Conservation (phyloP, 73 alveolate species). For the Paramecium sonneborni region DNA sequence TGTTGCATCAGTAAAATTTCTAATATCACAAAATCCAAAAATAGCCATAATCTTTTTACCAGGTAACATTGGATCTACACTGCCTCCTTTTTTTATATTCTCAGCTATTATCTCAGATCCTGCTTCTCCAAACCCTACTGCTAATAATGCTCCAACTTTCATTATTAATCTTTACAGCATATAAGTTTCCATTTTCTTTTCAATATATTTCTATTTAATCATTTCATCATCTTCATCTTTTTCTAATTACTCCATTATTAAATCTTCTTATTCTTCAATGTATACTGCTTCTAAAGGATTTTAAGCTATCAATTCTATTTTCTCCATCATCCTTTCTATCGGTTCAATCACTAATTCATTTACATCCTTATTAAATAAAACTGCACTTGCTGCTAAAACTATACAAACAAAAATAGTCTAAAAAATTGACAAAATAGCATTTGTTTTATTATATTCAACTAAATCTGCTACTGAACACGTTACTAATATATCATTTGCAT, state of each 20-base stretch:
- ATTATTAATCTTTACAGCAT: slow-evolving; percentile 89
- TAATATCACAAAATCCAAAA: slow-evolving; percentile 97
- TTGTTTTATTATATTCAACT: slow-evolving; percentile 59
- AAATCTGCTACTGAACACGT: slow-evolving; percentile 69
- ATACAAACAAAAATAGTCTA: slow-evolving; percentile 77
- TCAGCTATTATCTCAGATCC: slow-evolving; percentile 96
- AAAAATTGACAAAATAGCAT: slow-evolving; percentile 74
- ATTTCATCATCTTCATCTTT: slow-evolving; percentile 50
- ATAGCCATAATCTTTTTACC: slow-evolving; percentile 94
- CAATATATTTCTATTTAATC: not conserved
- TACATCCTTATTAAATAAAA: slow-evolving; percentile 82
- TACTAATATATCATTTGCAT: not conserved
- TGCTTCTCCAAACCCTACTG: slow-evolving; percentile 99
- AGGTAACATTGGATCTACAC: slow-evolving; percentile 95
- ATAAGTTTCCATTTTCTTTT: slow-evolving; percentile 84
- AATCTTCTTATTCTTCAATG: slow-evolving; percentile 73
- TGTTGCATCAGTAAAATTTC: slow-evolving; percentile 97
- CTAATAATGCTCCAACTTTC: slow-evolving; percentile 95
- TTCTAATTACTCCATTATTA: slow-evolving; percentile 56
- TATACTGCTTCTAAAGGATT: slow-evolving; percentile 86
- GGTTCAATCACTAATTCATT: slow-evolving; percentile 80
- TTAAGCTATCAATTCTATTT: slow-evolving; percentile 80
- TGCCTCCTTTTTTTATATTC: slow-evolving; percentile 92
- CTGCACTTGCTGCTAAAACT: slow-evolving; percentile 72
- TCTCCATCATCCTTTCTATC: slow-evolving; percentile 82